Evolutionary conservation across 768 basidiomycete species (phyloP).

Genomic region (Xerocomellus chrysenteron): DNA sequence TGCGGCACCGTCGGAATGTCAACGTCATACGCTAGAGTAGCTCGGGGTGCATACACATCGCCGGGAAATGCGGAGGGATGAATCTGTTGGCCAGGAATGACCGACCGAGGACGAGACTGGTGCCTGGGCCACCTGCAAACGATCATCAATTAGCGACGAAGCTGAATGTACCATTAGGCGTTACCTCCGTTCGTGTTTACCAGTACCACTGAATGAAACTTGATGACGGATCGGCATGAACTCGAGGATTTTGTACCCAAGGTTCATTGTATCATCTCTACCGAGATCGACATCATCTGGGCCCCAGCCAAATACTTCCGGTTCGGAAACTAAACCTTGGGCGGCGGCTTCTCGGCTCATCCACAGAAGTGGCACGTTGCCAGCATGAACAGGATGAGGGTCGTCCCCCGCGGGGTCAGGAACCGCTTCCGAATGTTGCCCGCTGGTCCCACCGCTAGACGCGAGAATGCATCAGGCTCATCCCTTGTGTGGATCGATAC

Average conservation of each 20-base stretch:
- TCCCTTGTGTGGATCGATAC: background rate
- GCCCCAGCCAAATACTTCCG: background rate
- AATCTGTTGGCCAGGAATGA: constrained; percentile 4
- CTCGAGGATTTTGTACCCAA: background rate
- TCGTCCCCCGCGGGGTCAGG: background rate
- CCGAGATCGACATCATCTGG: constrained; percentile 8
- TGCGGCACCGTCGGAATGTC: background rate
- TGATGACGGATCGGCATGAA: constrained; percentile 1
- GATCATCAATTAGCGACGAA: background rate
- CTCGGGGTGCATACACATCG: background rate
- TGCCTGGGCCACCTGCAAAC: constrained; percentile 1
- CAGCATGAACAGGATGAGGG: background rate
- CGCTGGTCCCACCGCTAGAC: constrained; percentile 1
- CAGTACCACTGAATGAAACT: constrained; percentile 9
- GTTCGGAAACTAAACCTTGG: background rate
- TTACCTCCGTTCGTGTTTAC: constrained; percentile 8
- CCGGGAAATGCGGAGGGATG: background rate
- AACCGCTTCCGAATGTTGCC: too few relatives aligned
- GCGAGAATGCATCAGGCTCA: background rate
- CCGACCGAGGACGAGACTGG: background rate
- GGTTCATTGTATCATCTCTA: background rate
- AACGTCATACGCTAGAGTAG: background rate
- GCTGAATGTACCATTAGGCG: background rate
- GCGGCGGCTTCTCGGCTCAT: constrained; percentile 8
- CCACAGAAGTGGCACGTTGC: constrained; percentile 7